Conservation (phyloP, 2,329 filamentous ascomycete species). For the Blastomyces silverae region DNA sequence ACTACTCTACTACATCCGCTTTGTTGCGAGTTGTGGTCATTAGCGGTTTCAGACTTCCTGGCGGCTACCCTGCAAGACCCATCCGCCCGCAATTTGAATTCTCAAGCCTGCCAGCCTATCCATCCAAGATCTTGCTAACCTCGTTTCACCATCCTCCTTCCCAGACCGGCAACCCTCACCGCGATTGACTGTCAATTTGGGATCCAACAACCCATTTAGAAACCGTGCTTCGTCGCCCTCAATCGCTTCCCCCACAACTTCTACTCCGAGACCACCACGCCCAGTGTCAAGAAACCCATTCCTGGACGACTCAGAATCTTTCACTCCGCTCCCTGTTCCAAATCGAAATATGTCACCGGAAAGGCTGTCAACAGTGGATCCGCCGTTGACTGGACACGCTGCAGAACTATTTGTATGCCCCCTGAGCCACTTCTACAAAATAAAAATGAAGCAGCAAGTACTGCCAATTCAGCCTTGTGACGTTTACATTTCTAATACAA, state of each 20-base stretch:
- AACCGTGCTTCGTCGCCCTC: slow-evolving; percentile 42
- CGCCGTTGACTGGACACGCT: slow-evolving; percentile 44
- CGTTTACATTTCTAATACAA: slow-evolving; percentile 16
- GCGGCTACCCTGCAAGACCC: slow-evolving; percentile 4
- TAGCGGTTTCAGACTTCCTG: slow-evolving; percentile 13
- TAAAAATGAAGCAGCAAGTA: background rate
- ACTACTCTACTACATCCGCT: background rate
- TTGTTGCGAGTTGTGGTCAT: background rate
- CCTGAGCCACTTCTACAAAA: background rate
- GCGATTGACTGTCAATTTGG: slow-evolving; percentile 31
- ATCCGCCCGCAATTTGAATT: slow-evolving; percentile 5
- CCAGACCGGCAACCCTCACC: slow-evolving; percentile 33
- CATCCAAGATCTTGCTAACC: slow-evolving; percentile 11
- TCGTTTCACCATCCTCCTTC: slow-evolving; percentile 16
- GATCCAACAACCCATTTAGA: slow-evolving; percentile 47
- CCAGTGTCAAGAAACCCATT: slow-evolving; percentile 58
- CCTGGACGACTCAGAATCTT: slow-evolving; percentile 44
- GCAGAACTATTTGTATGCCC: slow-evolving; percentile 56
- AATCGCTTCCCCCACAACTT: slow-evolving; percentile 27
- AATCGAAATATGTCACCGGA: slow-evolving; percentile 30
- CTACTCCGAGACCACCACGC: slow-evolving; percentile 28
- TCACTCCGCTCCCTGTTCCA: slow-evolving; percentile 32
- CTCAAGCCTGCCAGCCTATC: slow-evolving; percentile 2
- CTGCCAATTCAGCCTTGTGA: background rate
- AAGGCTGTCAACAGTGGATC: slow-evolving; percentile 26